Base-by-base conservation (phyloP, 306 rosid genomes). In the Pachyrhizus erosus region DNA sequence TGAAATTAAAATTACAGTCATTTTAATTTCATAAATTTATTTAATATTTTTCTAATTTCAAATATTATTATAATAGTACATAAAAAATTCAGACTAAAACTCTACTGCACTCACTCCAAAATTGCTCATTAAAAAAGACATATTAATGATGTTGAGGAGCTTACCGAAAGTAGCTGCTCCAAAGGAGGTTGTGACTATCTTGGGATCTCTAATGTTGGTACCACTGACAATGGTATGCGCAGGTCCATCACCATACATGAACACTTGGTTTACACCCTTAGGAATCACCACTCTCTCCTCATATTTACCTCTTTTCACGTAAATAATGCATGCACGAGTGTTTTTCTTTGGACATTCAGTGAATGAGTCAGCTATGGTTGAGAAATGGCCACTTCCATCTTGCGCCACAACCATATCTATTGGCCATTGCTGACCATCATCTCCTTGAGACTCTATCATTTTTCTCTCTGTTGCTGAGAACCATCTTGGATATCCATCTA, bases 171-270 rank as follows among this genome's bases (percentile, higher is more conserved):
- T 76, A 46, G 87, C 89, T 37, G 77, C 58, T 15, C 18, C 17
- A 29, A 70, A 23, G 33, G 54, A 61, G 5, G 75, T 52, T 33
- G 78, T 18, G 1, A 48, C 11, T 2, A 13, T 52, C 5, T 23
- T 15, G 24, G 8, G 9, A 23, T 49, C 54, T 9, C 18, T 24
- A 24, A 51, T 55, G 40, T 29, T 70, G 52, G 9, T 24, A 33
- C 87, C 87, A 15, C 18, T 15, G 17, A 86, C 82, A 75, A 75
- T 33, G 26, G 87, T 83, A 0, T 80, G 13, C 37, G 0, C 1
- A 37, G 73, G 61, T 4, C 87, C 85, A 75, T 76, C 89, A 27
- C 87, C 89, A 79, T 68, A 86, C 87, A 86, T 83, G 43, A 69
- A 0, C 9, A 86, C 61, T n/a, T 69, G 24, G 1, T 15, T 21